These are phyloP conservation scores for Physcomitrellopsis africana DNA, from an alignment of 225 moss, liverwort and hornwort genomes.

Conservation along the genomic window DNA sequence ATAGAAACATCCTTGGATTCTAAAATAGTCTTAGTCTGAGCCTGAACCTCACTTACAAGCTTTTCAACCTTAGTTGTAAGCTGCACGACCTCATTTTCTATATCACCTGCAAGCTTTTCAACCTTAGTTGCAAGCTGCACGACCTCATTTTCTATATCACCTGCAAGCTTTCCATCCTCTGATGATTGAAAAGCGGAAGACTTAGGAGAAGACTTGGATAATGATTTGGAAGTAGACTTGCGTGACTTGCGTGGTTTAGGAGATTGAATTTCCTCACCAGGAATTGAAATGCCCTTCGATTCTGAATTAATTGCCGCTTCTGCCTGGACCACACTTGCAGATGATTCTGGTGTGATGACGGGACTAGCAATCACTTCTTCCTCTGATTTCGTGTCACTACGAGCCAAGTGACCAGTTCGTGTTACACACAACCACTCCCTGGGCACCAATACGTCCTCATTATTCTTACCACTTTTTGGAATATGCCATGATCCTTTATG, in stretches of 20 bases:
- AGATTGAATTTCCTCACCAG: constrained; percentile 26
- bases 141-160: constrained; percentile 25
- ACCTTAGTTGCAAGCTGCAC: neutral
- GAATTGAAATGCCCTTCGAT: constrained; percentile 19
- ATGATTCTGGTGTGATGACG: constrained; percentile 31
- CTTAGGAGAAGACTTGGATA: constrained; percentile 18
- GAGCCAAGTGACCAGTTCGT: constrained; percentile 48
- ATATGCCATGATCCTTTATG: constrained; percentile 88
- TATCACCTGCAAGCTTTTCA: constrained; percentile 6
- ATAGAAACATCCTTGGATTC: no score
- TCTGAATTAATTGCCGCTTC: constrained; percentile 20
- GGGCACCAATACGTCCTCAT: constrained; percentile 59
- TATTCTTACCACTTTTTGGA: constrained; percentile 55
- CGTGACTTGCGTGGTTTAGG: constrained; percentile 34
- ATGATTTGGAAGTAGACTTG: constrained; percentile 28
- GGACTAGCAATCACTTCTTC: constrained; percentile 31
- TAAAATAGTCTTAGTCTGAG: no score
- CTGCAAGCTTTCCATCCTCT: constrained; percentile 15
- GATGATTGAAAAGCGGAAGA: constrained; percentile 20
- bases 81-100: constrained; percentile 17
- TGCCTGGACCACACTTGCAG: constrained; percentile 24
- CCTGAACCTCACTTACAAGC: neutral
- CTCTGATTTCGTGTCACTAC: constrained; percentile 24
- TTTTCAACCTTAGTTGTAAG: constrained; percentile 1
- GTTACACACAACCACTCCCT: constrained; percentile 91